Base-by-base conservation (phyloP, 2,329 filamentous ascomycete species). In the Aspergillus sp. region DNA sequence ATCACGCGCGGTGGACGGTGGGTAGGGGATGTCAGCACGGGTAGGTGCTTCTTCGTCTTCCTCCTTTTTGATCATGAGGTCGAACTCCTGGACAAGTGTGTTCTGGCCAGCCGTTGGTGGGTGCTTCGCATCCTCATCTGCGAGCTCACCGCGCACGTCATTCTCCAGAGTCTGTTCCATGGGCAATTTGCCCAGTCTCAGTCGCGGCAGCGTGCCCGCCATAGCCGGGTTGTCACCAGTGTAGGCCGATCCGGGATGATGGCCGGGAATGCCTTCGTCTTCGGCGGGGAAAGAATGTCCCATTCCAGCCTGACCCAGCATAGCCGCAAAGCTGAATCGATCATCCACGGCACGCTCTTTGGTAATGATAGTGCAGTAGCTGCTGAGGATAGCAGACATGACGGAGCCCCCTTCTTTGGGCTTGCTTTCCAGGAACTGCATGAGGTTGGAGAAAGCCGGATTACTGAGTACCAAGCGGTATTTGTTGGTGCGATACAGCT, bases 391-490 rank as follows among this genome's bases (percentile, higher is more conserved):
- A 44, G 86, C 84, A 34, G 88, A 84, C 59, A 97, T 84, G 13
- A 93, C 84, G 5, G 84, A 83, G 14, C 91, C 93, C 10, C 91
- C 91, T 48, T 88, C 84, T 47, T 89, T 88, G 13, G 87, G 83
- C 58, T 96, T 92, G n/a, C 86, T 85, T 70, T 97, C 92, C 0
- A 99, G 78, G 62, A 93, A 96, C 62, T 91, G 88, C 65, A 96
- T 88, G 7, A 97, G 81, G 55, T 89, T 89, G 52, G 86, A 87
- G 53, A 89, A 91, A 0, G 91, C 87, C 61, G 92, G 88, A 52
- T 88, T 87, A 63, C 92, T 97, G n/a, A 99, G 77, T 0, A 91
- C 91, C 32, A 99, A 81, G 11, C 91, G 85, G 69, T 97, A 99
- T 70, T 91, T 94, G 77, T 92, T 93, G 51, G 86, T 83, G 38